A percentile compares a stretch with the other conserved stretches of the same genome.
phyloP scores from a whole-genome alignment of 202 grass and related monocot species.

The Carex arenaria region DNA sequence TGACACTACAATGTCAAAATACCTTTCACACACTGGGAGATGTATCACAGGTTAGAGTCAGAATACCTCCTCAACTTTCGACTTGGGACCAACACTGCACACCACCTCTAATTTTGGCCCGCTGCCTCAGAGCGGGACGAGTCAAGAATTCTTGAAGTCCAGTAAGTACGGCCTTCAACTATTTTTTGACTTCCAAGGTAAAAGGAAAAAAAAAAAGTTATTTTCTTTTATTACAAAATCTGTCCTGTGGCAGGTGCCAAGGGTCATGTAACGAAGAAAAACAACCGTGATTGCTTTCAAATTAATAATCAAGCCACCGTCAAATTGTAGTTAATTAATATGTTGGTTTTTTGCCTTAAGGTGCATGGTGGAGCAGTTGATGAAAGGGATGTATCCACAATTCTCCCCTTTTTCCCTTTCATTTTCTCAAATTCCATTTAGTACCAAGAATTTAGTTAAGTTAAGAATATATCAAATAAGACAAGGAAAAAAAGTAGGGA shows the following conservation, averaged over 20 bases:
- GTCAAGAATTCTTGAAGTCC: no score
- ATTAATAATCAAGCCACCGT: background rate
- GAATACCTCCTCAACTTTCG: no score
- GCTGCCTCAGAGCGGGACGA: no score
- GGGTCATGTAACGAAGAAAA: background rate
- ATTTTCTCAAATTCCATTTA: background rate
- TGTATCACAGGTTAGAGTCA: no score
- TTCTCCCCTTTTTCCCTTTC: background rate
- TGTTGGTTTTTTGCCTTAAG: background rate
- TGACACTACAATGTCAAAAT: fast-evolving
- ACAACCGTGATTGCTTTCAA: background rate
- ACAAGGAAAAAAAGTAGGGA: background rate
- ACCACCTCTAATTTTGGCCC: no score
- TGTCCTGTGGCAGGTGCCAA: background rate
- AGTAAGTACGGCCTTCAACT: no score
- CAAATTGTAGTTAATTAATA: background rate
- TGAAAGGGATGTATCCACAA: background rate
- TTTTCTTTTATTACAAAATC: no score
- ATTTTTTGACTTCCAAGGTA: no score
- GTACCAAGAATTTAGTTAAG: background rate
- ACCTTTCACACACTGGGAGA: no score
- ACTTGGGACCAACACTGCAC: no score
- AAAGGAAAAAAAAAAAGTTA: no score
- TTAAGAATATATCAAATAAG: background rate
- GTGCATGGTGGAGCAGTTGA: slow-evolving; percentile 9